These are phyloP conservation scores for Trichoderma sp. DNA, from an alignment of 2,329 filamentous ascomycete genomes.

Conservation along the genomic window DNA sequence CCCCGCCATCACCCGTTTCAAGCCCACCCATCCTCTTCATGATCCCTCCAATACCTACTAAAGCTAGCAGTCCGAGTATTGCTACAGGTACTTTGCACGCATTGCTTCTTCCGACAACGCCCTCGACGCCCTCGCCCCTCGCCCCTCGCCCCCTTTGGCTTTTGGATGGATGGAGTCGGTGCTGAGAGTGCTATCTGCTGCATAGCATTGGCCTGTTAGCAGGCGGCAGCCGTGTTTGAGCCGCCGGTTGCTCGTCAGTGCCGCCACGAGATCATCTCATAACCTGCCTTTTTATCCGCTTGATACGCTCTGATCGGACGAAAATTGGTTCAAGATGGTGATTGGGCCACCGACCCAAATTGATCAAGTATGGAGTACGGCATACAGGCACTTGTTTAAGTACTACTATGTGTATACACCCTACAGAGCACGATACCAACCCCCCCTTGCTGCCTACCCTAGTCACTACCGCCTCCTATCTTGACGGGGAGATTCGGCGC, in stretches of 20 bases:
- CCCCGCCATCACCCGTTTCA: constrained; percentile 20
- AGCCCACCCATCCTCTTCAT: constrained; percentile 19
- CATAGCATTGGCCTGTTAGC: constrained; percentile 7
- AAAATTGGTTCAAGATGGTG: not conserved
- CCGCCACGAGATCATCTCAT: constrained; percentile 22
- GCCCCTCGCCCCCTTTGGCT: constrained; percentile 8
- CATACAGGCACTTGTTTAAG: not conserved
- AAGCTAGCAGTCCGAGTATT: constrained; percentile 4
- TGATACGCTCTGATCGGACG: constrained; percentile 23
- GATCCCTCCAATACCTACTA: constrained; percentile 21
- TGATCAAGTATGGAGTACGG: not conserved
- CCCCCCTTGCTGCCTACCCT: not conserved
- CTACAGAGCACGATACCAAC: not conserved
- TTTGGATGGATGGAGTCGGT: constrained; percentile 13
- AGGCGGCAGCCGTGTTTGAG: constrained; percentile 12
- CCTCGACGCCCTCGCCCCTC: not conserved
- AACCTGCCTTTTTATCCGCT: constrained; percentile 23
- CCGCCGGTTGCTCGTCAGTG: constrained; percentile 13
- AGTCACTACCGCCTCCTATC: constrained; percentile 13
- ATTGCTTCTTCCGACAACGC: constrained; percentile 10
- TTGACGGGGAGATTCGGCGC: constrained; percentile 24
- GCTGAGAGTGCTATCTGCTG: constrained; percentile 2
- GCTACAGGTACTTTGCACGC: not conserved
- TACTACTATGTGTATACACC: not conserved
- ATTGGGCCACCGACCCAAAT: constrained; percentile 2